Evolutionary conservation across 1,139 yeast species (phyloP), one percentile per base, ranked within the genome.

Genomic region (Yamadazyma jaroonii): DNA sequence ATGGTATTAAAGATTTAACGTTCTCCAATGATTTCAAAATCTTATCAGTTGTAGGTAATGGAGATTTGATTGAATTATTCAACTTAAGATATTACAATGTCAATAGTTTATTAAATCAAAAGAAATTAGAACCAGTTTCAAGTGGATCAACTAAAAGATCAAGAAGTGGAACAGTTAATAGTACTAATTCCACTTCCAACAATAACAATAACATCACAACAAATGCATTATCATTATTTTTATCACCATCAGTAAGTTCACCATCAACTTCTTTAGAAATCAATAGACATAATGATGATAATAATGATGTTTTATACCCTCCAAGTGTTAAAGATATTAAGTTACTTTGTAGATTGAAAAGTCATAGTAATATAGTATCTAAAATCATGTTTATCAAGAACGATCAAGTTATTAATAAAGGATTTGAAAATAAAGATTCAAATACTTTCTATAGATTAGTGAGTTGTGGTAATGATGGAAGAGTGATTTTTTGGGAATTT

Each of bases 381-480:
- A 64, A 65, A 8, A 71, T 84, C 3, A 44, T 52, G 25, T 69
- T 71, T 42, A 44, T 68, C 3, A 46, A 41, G 12, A 43, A 47
- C 2, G 55, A 52, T 9, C 45, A 43, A 30, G 24, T 42, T 35
- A 39, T 42, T 35, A 32, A 38, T 26, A 25, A 20, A 7, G 42
- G 43, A 9, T 28, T 41, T 6, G 55, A 45, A 26, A 47, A 52
- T 23, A 57, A 54, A 43, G 37, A 51, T 33, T 48, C 48, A 41
- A 42, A 39, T 17, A 59, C 56, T 40, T 56, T 59, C 12, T 85
- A 85, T 55, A 68, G 83, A 39, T 57, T 85, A 26, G 77, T 84
- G 2, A 72, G 84, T 29, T 81, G 81, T 42, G 89, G 90, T 2
- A 81, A 75, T 49, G 95, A 85, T 53, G 88, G 89, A 1, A 71